Conservation (phyloP, 1,284 basidiomycete species). For the Takashimella tepidaria region DNA sequence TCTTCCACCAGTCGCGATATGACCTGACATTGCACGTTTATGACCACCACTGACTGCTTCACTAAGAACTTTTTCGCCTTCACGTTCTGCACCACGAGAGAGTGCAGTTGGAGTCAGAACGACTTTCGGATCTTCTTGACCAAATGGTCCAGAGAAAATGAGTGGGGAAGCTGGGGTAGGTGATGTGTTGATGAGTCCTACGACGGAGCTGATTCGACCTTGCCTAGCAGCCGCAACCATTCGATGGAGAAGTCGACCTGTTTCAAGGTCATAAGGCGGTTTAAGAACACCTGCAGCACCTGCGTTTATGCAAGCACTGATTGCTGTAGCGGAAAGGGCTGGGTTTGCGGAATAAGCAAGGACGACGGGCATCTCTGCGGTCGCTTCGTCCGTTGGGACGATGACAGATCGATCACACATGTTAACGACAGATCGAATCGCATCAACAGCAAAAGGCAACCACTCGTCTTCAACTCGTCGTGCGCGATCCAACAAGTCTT, state of each 20-base stretch:
- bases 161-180: background rate
- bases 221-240: slow-evolving; percentile 30
- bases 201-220: slow-evolving; percentile 13
- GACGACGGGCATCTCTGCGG: slow-evolving; percentile 23
- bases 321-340: slow-evolving; percentile 27
- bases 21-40: background rate
- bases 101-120: slow-evolving; percentile 41
- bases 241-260: slow-evolving; percentile 21
- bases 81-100: slow-evolving; percentile 34
- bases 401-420: slow-evolving; percentile 17
- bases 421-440: slow-evolving; percentile 26
- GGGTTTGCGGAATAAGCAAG: slow-evolving; percentile 45
- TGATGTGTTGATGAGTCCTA: slow-evolving; percentile 4
- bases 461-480: slow-evolving; percentile 42
- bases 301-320: slow-evolving; percentile 34
- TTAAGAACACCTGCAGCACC: slow-evolving; percentile 43
- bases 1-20: background rate
- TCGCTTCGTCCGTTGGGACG: background rate
- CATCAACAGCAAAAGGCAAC: slow-evolving; percentile 34
- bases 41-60: background rate
- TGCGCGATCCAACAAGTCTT: slow-evolving; percentile 44
- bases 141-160: background rate
- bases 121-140: slow-evolving; percentile 23
- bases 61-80: slow-evolving; percentile 35
- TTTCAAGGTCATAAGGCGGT: slow-evolving; percentile 39